These are phyloP conservation scores for Cryptococcus jaspeensis DNA, from an alignment of 1,284 basidiomycete species.

Conservation along the genomic window DNA sequence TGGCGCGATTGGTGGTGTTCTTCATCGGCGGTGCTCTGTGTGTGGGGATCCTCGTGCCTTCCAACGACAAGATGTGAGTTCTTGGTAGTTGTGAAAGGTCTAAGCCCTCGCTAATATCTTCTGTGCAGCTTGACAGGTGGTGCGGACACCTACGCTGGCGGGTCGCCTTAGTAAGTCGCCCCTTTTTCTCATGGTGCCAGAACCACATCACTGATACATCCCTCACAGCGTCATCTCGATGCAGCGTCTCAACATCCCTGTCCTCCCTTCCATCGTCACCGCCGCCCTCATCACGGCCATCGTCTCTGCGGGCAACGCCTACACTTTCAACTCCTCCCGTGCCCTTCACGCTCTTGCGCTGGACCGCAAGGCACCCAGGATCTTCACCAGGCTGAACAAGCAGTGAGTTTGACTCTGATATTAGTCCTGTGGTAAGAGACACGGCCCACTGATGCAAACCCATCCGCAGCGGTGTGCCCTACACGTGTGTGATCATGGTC, in stretches of 20 bases:
- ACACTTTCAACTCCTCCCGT: constrained; percentile 30
- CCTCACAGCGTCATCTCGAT: constrained; percentile 44
- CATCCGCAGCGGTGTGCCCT: constrained; percentile 27
- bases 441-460: not conserved
- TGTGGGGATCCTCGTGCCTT: constrained; percentile 32
- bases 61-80: constrained; percentile 17
- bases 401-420: not conserved
- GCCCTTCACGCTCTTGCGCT: constrained; percentile 36
- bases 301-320: constrained; percentile 40
- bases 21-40: constrained; percentile 36
- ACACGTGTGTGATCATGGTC: constrained; percentile 22
- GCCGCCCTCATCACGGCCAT: constrained; percentile 40
- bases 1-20: constrained; percentile 40
- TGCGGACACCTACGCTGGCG: constrained; percentile 9
- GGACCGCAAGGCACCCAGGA: constrained; percentile 28
- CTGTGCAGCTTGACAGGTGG: constrained; percentile 1
- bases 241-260: constrained; percentile 38
- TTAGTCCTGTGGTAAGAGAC: not conserved
- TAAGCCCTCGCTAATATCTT: not conserved
- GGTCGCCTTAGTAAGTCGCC: constrained; percentile 15
- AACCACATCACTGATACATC: constrained; percentile 21
- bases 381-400: constrained; percentile 26
- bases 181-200: not conserved
- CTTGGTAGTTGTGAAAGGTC: too few species aligned
- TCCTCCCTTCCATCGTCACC: constrained; percentile 44